Evolutionary conservation across 768 basidiomycete species (phyloP).

Genomic region (Ramaria sp.): DNA sequence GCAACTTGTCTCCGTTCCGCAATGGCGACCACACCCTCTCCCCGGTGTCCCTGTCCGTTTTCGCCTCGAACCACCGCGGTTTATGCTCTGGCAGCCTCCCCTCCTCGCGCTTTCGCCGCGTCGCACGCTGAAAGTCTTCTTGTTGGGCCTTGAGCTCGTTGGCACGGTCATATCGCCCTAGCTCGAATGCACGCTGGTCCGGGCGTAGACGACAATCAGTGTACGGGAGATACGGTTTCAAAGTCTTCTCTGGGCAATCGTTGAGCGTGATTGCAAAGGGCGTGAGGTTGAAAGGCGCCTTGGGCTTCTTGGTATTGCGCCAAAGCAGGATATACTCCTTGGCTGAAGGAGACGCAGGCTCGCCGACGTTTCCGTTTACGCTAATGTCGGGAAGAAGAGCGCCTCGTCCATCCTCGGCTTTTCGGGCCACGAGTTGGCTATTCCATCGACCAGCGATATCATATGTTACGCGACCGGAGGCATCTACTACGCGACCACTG

Average conservation of each 20-base stretch:
- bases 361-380: too few relatives aligned
- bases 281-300: conserved; percentile 88
- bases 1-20: conserved; percentile 38
- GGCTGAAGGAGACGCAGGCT: conserved; percentile 31
- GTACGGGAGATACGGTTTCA: conserved; percentile 66
- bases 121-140: conserved; percentile 74
- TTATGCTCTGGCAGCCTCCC: conserved; percentile 60
- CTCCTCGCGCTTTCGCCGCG: conserved; percentile 63
- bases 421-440: conserved; percentile 82
- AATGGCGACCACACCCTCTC: conserved; percentile 81
- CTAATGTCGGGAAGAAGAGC: conserved; percentile 63
- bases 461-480: conserved; percentile 53
- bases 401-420: conserved; percentile 36
- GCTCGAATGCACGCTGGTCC: conserved; percentile 91
- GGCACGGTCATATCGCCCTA: conserved; percentile 74
- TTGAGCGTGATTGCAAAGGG: conserved; percentile 92
- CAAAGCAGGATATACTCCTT: conserved; percentile 70
- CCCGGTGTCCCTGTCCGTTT: conserved; percentile 79
- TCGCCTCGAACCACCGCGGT: conserved; percentile 80
- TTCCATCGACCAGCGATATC: conserved; percentile 96
- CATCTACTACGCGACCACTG: conserved; percentile 69
- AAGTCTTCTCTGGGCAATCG: conserved; percentile 61
- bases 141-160: conserved; percentile 70
- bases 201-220: conserved; percentile 91
- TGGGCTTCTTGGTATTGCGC: conserved; percentile 80